Base-by-base conservation (phyloP, 805 yeast genomes). In the Sungouiozyma ichnusensis region DNA sequence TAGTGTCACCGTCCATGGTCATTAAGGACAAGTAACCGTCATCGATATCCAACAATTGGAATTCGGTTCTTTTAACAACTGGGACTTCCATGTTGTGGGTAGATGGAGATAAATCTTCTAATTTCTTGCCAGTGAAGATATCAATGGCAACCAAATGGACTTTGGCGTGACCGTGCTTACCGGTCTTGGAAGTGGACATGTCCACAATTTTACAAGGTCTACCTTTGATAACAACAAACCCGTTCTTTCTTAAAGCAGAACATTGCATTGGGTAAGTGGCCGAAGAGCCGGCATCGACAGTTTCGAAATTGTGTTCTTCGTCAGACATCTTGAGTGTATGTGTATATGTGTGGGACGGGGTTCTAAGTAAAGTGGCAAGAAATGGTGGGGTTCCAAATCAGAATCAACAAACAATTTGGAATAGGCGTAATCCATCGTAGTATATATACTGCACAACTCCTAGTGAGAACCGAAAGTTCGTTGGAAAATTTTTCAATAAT, bases 151-250 rank as follows among this genome's bases (percentile, higher is more conserved):
- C 97, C 75, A 92, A 80, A 75, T 92, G 97, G 72, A 92, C 98
- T 81, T 92, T 92, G 71, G 98, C 98, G 92, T 92, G 98, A 77
- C 98, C 98, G 84, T 92, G 98, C 97, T 92, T 92, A 76, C 98
- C 98, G 62, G 98, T 92, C 84, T 92, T 92, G 66, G 98, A 92
- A 67, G 98, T 92, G 52, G 98, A 92, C 98, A 92, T 92, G 72
- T 92, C 98, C 64, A 92, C 94, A 72, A 92, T 92, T 82, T 92
- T 92, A 81, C 97, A 92, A 69, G 98, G 98, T 81, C 98, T 94
- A 66, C 85, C 77, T 79, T 92, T 92, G 77, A 90, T 92, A 62
- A 81, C 94, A 68, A 92, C 98, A 81, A 85, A 94, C 67, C 98
- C 98, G 79, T 79, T 84, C 94, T 92, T 92, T 81, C 98, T 88